Evolutionary conservation across 441 rosid genomes (phyloP).

Genomic region (Euphorbia corollata): DNA sequence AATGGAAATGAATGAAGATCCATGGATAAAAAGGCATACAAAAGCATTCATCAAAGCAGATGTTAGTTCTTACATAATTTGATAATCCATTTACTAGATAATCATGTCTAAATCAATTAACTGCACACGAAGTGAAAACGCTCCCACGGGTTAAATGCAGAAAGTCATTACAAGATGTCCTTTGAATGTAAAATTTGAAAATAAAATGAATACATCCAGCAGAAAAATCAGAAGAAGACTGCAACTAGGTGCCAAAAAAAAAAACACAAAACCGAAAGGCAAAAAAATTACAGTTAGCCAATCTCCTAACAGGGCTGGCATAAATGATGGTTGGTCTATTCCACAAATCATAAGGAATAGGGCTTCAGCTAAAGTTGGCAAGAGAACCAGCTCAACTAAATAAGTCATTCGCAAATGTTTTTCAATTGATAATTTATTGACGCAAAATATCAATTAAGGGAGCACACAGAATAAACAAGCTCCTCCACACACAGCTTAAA

Average conservation of each 20-base stretch:
- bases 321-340: neutral
- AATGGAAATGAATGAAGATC: slow-evolving; percentile 3
- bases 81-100: too few relatives aligned
- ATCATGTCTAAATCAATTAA: neutral
- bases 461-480: too few relatives aligned
- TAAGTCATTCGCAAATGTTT: neutral
- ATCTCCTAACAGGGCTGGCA: neutral
- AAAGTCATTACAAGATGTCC: neutral
- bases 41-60: slow-evolving; percentile 10
- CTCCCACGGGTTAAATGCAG: neutral
- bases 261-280: neutral
- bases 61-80: neutral
- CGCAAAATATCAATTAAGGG: neutral
- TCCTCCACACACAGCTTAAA: too few relatives aligned
- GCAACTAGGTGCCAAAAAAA: neutral
- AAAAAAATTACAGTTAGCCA: neutral
- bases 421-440: neutral
- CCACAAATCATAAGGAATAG: neutral
- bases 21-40: neutral
- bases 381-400: neutral
- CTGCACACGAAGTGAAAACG: neutral
- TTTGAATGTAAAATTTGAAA: neutral
- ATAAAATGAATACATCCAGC: neutral
- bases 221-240: neutral
- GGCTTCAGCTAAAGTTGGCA: too few relatives aligned